A percentile compares a stretch with the other conserved stretches of the same genome.
phyloP scores from a whole-genome alignment of 2,329 filamentous ascomycete species.

The Scytalidium sp. region DNA sequence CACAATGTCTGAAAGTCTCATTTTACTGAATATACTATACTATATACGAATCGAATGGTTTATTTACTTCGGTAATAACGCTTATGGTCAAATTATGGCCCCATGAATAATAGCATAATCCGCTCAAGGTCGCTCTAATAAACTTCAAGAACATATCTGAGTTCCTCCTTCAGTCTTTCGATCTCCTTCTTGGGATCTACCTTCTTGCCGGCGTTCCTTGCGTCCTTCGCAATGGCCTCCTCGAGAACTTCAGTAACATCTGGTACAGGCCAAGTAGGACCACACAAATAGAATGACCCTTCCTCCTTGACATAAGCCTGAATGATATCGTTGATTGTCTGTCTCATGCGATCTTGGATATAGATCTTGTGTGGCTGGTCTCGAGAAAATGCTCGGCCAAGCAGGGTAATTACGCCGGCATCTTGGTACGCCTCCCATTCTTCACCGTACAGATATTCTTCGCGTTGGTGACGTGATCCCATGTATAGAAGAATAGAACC shows the following conservation, averaged over 20 bases:
- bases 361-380: constrained; percentile 99
- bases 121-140: constrained; percentile 75
- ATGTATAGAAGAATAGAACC: constrained; percentile 93
- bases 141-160: constrained; percentile 93
- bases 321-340: constrained; percentile 79
- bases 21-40: neutral
- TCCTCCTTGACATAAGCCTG: constrained; percentile 84
- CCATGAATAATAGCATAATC: no score
- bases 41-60: neutral
- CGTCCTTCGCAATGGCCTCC: constrained; percentile 82
- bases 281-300: constrained; percentile 95
- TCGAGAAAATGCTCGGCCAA: constrained; percentile 91
- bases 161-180: constrained; percentile 93
- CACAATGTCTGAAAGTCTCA: no score
- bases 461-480: constrained; percentile 92
- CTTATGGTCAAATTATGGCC: no score
- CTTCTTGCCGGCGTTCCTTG: constrained; percentile 70
- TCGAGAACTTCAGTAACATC: constrained; percentile 92
- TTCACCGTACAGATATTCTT: constrained; percentile 98
- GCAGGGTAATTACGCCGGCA: constrained; percentile 89
- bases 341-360: constrained; percentile 96
- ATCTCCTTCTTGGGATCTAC: constrained; percentile 86
- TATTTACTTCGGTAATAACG: neutral
- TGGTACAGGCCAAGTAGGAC: constrained; percentile 96
- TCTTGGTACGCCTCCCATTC: constrained; percentile 99